Evolutionary conservation across 495 filamentous ascomycete genomes (phyloP).

Genomic region (Xylaria longipes): DNA sequence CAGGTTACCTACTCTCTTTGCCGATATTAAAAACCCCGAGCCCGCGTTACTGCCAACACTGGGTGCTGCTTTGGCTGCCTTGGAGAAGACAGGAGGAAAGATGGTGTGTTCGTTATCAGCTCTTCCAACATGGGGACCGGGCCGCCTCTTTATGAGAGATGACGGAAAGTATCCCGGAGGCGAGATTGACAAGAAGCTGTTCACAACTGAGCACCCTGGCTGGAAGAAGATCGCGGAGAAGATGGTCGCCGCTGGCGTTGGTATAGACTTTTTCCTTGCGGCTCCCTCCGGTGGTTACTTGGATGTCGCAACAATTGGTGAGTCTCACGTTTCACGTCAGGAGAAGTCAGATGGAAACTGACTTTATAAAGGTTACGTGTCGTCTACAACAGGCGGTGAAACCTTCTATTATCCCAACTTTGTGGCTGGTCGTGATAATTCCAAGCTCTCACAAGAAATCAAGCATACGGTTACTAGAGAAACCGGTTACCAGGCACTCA

Average conservation of each 20-base stretch:
- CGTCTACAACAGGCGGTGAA: conserved; percentile 86
- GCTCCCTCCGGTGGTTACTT: conserved; percentile 88
- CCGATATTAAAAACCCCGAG: conserved; percentile 84
- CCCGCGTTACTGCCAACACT: conserved; percentile 84
- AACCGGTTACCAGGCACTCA: conserved; percentile 93
- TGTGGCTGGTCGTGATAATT: conserved; percentile 80
- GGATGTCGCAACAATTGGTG: conserved; percentile 93
- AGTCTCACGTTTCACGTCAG: conserved; percentile 36
- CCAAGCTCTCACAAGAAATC: conserved; percentile 85
- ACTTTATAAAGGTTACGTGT: conserved; percentile 63
- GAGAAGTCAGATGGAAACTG: conserved; percentile 20
- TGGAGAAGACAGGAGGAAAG: conserved; percentile 89
- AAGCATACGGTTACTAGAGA: conserved; percentile 87
- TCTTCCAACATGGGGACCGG: conserved; percentile 89
- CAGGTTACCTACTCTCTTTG: conserved; percentile 82
- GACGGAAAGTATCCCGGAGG: conserved; percentile 84
- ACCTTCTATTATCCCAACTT: conserved; percentile 97
- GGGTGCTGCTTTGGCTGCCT: conserved; percentile 77
- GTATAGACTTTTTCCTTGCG: conserved; percentile 92
- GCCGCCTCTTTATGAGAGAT: conserved; percentile 81
- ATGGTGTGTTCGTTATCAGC: conserved; percentile 85
- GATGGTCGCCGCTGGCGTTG: conserved; percentile 87
- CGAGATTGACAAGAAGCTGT: conserved; percentile 90
- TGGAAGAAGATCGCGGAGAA: conserved; percentile 85
- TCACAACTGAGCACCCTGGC: conserved; percentile 84